Evolutionary conservation across 1,139 yeast genomes (phyloP), one percentile per base, ranked within the genome.

Genomic region (Candida labiduridarum): DNA sequence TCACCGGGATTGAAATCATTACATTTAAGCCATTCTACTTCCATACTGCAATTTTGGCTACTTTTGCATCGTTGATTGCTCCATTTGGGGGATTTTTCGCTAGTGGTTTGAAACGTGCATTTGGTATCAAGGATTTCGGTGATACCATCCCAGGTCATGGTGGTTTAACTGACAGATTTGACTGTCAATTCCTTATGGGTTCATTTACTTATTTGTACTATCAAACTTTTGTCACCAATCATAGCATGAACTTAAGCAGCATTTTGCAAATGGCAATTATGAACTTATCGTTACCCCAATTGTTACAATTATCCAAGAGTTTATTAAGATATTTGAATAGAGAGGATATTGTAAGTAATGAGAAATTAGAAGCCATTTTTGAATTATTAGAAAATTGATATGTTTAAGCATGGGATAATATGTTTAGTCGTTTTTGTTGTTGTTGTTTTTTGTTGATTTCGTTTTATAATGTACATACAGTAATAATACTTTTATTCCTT

Each of bases 61-160:
- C 96, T 2, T 94, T 95, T 78, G 99, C 99, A 8, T 92, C 98
- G 1, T 79, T 95, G 57, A 87, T 94, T 67, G 99, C 99, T 1
- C 99, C 99, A 52, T 94, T 94, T 66, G 99, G 99, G 49, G 99
- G 99, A 0, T 94, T 94, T 68, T 94, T 94, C 62, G 99, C 99
- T 3, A 87, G 96, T 47, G 99, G 99, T 12, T 79, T 95, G 61
- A 94, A 94, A 74, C 85, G 99, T 69, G 91, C 98, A n/a, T 92
- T 94, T 73, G 89, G 95, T 62, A 92, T 92, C 52, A 74, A 79
- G 57, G 65, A 69, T 59, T 57, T 66, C 59, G 66, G 75, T 64
- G 67, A 65, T 56, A 63, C 76, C 55, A 56, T 74, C 62, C 79
- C 61, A 29, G 99, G 99, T 36, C 99, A 94, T 65, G 99, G 99